Base-by-base conservation (phyloP, 768 basidiomycete genomes). In the Boletus bicolor region DNA sequence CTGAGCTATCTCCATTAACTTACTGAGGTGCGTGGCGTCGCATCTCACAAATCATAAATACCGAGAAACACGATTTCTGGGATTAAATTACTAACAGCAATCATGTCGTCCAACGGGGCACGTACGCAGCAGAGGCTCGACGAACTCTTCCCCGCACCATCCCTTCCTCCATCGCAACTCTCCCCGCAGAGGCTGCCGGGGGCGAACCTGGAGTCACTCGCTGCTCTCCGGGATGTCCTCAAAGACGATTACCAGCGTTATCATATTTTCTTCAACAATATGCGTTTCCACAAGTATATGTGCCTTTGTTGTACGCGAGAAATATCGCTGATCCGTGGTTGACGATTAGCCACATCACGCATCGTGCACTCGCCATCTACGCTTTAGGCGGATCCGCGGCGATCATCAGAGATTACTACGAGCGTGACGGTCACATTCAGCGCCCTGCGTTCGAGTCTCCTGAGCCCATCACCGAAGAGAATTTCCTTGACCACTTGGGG, bases 251-350 rank as follows among this genome's bases (percentile, higher is more conserved):
- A 82, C 46, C 65, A 68, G 32, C 74, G 69, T 47, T 71, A 73
- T 64, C 82, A 85, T 51, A 72, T 77, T 11, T 85, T 78, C 65
- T 76, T 78, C 63, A 78, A 82, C 50, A 62, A 78, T 19, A 55
- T 42, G 34, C 58, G 71, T 0, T 79, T 79, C 54, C 83, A 84
- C 72, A 83, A 84, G 83, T 82, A 56, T 11, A 76, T 66, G 15
- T 12, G 1, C 12, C 10, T 19, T 51, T 28, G 21, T 32, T 1
- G 32, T 7, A 5, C 1, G 7, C 2, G 17, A 26, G 4, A 12
- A 11, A 14, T 37, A 11, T 11, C 35, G 17, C 8, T 28, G 26
- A 49, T 30, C 4, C 2, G 19, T 26, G 12, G 2, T 24, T 24
- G 21, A 24, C 2, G 21, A 14, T 36, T 12, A 72, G 71, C 21